These are phyloP conservation scores for Penicillium sp. DNA, from an alignment of 2,329 filamentous ascomycete species.

Conservation along the genomic window DNA sequence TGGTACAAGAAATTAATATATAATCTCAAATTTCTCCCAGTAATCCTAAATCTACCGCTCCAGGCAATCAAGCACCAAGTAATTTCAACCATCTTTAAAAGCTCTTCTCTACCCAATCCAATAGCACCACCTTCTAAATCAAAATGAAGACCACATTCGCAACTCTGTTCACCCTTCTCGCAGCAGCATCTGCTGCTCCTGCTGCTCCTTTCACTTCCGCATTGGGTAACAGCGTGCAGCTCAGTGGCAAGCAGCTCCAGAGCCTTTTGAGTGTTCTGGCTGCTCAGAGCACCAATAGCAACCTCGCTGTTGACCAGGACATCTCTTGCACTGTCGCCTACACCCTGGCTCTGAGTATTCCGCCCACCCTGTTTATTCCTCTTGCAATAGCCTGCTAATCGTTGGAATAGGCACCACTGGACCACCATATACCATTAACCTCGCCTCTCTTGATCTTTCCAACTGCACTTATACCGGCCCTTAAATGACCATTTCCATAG, in stretches of 20 bases:
- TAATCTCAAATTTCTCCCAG: not conserved
- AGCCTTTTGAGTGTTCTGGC: constrained; percentile 6
- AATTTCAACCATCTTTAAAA: not conserved
- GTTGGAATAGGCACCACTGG: constrained; percentile 2
- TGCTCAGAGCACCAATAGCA: not conserved
- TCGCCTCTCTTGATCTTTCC: constrained; percentile 14
- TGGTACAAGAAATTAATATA: not conserved
- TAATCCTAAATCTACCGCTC: too few relatives aligned
- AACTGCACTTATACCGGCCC: constrained; percentile 15
- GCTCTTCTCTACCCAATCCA: not conserved
- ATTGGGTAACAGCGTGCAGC: not conserved
- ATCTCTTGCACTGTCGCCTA: constrained; percentile 20
- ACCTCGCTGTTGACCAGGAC: constrained; percentile 10
- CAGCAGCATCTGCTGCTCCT: constrained; percentile 13
- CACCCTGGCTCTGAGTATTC: constrained; percentile 17
- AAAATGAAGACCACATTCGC: constrained; percentile 18
- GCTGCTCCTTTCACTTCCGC: too few relatives aligned
- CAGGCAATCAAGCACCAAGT: not conserved
- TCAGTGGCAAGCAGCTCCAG: constrained; percentile 13
- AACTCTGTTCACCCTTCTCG: constrained; percentile 10
- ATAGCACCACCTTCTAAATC: not conserved
- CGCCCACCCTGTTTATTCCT: not conserved
- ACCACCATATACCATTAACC: constrained; percentile 17
- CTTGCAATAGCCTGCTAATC: not conserved
- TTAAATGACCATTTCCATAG: not conserved